These are phyloP conservation scores for Schoenoplectus triqueter DNA, from an alignment of 202 grass and related monocot species.

Conservation along the genomic window DNA sequence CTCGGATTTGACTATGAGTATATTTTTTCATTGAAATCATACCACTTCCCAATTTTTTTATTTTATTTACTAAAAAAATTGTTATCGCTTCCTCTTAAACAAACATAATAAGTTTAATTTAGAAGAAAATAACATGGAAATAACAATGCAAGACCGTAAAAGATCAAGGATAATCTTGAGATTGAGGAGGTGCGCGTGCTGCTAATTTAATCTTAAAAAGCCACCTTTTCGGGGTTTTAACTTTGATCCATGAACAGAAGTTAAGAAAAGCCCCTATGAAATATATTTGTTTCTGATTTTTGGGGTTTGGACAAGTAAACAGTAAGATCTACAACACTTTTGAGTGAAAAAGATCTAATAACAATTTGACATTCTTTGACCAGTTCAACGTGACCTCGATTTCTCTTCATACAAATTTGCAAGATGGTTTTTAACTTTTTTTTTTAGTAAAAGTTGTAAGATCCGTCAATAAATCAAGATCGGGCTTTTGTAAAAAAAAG, in stretches of 20 bases:
- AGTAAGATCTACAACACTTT: background rate
- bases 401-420: background rate
- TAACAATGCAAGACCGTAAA: background rate
- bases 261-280: slow-evolving; percentile 9
- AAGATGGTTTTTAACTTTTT: background rate
- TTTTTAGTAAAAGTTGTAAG: background rate
- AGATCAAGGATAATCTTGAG: slow-evolving; percentile 15
- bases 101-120: background rate
- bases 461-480: background rate
- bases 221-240: background rate
- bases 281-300: background rate
- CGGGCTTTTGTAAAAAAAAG: background rate
- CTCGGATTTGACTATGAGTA: no score
- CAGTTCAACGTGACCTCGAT: slow-evolving; percentile 8
- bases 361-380: slow-evolving; percentile 4
- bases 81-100: background rate
- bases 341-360: background rate
- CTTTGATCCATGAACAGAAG: background rate
- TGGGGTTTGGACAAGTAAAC: background rate
- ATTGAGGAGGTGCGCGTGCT: slow-evolving; percentile 1
- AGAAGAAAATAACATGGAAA: background rate
- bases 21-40: no score
- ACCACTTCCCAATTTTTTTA: no score
- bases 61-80: no score
- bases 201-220: slow-evolving; percentile 6